Evolutionary conservation across 179 eudicot genomes (phyloP).

Genomic region (Silene noctiflora): DNA sequence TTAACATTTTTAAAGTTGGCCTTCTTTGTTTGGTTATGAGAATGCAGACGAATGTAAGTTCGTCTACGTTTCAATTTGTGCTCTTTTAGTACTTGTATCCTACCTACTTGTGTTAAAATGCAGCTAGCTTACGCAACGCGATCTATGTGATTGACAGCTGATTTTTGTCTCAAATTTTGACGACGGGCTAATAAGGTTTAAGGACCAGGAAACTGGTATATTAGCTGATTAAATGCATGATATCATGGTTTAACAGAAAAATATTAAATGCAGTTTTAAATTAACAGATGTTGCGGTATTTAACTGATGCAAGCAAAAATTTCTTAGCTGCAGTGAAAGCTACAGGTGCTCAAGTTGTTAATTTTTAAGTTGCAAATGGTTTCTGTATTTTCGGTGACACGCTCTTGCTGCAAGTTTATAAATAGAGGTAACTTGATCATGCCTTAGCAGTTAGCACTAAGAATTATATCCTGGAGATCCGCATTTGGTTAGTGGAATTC

Average conservation of each 20-base stretch:
- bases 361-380: conserved; percentile 7
- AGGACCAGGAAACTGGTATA: background rate
- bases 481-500: background rate
- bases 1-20: background rate
- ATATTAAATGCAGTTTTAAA: conserved; percentile 2
- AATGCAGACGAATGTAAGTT: too few species aligned
- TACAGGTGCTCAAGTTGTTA: conserved; percentile 10
- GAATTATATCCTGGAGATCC: background rate
- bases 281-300: too few species aligned
- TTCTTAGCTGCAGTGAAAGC: conserved; percentile 13
- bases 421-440: conserved; percentile 4
- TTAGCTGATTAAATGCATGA: background rate
- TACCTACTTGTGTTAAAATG: too few species aligned
- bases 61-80: too few species aligned
- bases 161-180: background rate
- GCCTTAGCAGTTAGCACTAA: background rate
- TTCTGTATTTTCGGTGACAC: background rate
- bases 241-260: conserved; percentile 13
- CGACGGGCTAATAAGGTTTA: background rate
- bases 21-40: background rate
- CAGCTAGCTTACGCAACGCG: too few species aligned
- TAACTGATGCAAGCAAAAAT: conserved; percentile 1
- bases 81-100: too few species aligned
- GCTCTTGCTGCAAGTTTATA: background rate
- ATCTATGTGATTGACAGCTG: conserved; percentile 1